Evolutionary conservation across 371 early-diverging fungal genomes (phyloP).

Genomic region (Saksenaea oblongispora): DNA sequence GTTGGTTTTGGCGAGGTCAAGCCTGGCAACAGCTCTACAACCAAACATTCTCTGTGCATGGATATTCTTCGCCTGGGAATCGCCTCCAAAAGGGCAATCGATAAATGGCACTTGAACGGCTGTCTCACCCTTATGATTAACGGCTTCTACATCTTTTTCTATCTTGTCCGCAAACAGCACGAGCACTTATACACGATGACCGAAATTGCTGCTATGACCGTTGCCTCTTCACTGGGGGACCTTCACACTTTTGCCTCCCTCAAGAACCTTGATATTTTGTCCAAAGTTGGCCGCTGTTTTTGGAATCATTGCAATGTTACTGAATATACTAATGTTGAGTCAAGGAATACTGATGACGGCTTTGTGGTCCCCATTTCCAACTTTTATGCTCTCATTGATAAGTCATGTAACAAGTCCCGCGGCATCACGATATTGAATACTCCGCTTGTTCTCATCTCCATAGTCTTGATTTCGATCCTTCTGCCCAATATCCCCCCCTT

Average conservation of each 20-base stretch:
- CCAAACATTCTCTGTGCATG: not conserved
- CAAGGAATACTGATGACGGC: too few species aligned
- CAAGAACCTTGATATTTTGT: too few species aligned
- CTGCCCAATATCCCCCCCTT: too few species aligned
- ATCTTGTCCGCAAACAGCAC: constrained; percentile 10
- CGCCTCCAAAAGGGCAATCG: constrained; percentile 4
- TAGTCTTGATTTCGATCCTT: too few species aligned
- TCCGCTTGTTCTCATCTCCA: too few species aligned
- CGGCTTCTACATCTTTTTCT: constrained; percentile 9
- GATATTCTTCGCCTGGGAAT: constrained; percentile 5
- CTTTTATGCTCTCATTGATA: too few species aligned
- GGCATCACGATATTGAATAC: too few species aligned
- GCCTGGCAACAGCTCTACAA: constrained; percentile 8
- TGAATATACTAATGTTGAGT: too few species aligned
- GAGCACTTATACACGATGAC: constrained; percentile 6
- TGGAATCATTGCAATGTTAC: too few species aligned
- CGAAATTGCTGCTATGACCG: constrained; percentile 6
- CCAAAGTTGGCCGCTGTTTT: too few species aligned
- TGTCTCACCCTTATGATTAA: not conserved
- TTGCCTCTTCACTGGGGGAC: not conserved
- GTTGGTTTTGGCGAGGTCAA: constrained; percentile 13
- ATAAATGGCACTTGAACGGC: not conserved
- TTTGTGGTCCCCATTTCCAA: too few species aligned
- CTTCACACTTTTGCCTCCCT: not conserved
- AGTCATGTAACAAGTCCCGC: too few species aligned